Evolutionary conservation across 2,329 filamentous ascomycete genomes (phyloP), one percentile per base, ranked within the genome.

Genomic region (Fusarium neocosmosporiellum): DNA sequence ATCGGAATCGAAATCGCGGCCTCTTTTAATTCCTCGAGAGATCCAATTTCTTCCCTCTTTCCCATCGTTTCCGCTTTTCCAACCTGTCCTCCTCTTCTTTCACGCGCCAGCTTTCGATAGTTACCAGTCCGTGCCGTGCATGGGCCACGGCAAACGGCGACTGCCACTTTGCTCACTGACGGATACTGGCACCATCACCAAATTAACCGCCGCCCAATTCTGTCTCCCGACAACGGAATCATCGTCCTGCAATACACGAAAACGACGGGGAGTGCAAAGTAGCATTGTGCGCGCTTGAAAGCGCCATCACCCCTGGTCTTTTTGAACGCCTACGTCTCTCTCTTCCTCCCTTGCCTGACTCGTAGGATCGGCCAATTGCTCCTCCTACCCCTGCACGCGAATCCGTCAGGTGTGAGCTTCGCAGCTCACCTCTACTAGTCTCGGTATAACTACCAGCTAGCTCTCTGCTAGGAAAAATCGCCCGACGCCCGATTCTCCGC

Each of bases 381-480:
- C 63, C 70, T 50, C 63, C 24, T 33, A 18, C 36, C 63, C 63
- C 70, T 46, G 53, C 37, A 48, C 64, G 10, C 59, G 41, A 41
- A 60, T 60, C 54, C 46, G 43, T 58, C 48, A 73, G 29, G 37
- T 37, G 50, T 50, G 41, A 73, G 71, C 67, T 65, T 65, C 36
- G 54, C 41, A 73, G 59, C 63, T 57, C 31, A 55, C 59, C 39
- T 73, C 63, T 59, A 27, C 58, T 34, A 58, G 67, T 24, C 48
- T 24, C 36, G 46, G 46, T 50, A 50, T 71, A 59, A 66, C 67
- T 31, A 65, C 57, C 46, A 54, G 39, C 41, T 60, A 68, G 63
- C 61, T 53, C 39, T 69, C 39, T 61, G 46, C 58, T 70, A 59
- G 62, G 39, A 37, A 50, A 60, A 22, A 50, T 53, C 46, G 33